These are phyloP conservation scores for Dactylonectria estremocensis DNA, from an alignment of 2,329 filamentous ascomycete species.

Conservation along the genomic window DNA sequence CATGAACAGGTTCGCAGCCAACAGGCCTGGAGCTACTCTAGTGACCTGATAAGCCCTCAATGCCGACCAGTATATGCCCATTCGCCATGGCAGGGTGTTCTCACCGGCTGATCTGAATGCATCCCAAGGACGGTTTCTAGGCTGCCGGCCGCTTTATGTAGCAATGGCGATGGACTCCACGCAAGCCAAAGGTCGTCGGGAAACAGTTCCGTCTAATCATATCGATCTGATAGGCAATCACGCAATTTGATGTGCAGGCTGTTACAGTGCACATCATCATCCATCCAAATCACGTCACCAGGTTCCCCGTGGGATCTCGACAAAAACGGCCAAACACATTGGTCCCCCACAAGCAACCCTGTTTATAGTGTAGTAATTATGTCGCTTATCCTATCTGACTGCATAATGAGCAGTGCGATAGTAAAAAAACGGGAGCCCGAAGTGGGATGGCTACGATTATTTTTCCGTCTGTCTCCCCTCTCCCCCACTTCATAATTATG, in stretches of 20 bases:
- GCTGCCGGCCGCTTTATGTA: conserved; percentile 1
- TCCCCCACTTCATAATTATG: neutral
- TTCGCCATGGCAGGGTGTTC: conserved; percentile 4
- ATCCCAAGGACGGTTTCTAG: neutral
- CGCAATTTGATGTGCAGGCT: conserved; percentile 15
- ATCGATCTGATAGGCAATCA: conserved; percentile 16
- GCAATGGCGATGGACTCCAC: conserved; percentile 12
- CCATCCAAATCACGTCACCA: conserved; percentile 23
- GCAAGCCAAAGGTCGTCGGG: conserved; percentile 7
- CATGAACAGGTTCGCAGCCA: too few species aligned
- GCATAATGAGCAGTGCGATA: neutral
- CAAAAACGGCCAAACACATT: neutral
- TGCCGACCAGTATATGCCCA: conserved; percentile 2
- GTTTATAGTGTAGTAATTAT: neutral
- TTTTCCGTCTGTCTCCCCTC: neutral
- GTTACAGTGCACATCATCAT: conserved; percentile 26
- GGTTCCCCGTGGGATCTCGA: neutral
- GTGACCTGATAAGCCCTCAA: neutral
- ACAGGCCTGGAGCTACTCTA: neutral
- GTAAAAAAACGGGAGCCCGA: neutral
- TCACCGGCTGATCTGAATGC: conserved; percentile 11
- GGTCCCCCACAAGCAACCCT: neutral
- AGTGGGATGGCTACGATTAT: neutral
- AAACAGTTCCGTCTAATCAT: conserved; percentile 1
- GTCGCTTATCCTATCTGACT: neutral